These are phyloP conservation scores for Monosporozyma siamensis DNA, from an alignment of 805 yeast genomes.

Conservation along the genomic window DNA sequence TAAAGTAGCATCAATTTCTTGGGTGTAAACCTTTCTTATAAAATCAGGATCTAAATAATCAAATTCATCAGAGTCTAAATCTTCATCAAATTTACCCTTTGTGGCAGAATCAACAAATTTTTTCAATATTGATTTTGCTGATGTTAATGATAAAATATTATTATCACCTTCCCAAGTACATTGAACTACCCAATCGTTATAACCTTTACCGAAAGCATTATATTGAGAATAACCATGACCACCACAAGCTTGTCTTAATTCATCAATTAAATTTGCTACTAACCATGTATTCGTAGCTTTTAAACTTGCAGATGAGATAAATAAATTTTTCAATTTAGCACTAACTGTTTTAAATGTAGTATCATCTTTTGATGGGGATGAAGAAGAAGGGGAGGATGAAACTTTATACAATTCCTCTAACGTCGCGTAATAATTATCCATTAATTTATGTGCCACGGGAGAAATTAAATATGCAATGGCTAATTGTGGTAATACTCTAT, in stretches of 20 bases:
- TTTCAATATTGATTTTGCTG: constrained; percentile 61
- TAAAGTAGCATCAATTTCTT: constrained; percentile 18
- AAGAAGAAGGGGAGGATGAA: constrained; percentile 30
- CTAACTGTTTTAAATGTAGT: constrained; percentile 37
- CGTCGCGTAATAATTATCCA: constrained; percentile 40
- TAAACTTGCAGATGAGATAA: constrained; percentile 77
- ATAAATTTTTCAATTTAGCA: constrained; percentile 58
- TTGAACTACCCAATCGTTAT: constrained; percentile 92
- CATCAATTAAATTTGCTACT: constrained; percentile 70
- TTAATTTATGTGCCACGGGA: constrained; percentile 57
- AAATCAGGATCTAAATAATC: constrained; percentile 23
- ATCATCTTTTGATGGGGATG: no score
- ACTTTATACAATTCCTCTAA: constrained; percentile 47
- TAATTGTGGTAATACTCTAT: constrained; percentile 75
- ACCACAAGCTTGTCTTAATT: constrained; percentile 89
- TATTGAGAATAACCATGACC: constrained; percentile 96
- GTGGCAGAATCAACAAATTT: constrained; percentile 32
- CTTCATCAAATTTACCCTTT: constrained; percentile 30
- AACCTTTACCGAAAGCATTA: constrained; percentile 82
- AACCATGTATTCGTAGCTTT: constrained; percentile 89
- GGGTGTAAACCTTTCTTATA: constrained; percentile 18
- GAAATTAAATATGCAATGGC: constrained; percentile 71
- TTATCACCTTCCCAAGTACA: constrained; percentile 99
- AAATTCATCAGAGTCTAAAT: constrained; percentile 26
- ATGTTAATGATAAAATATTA: constrained; percentile 71